phyloP scores from a whole-genome alignment of 192 early-diverging fungal genomes.

The Linnemannia elongata region DNA sequence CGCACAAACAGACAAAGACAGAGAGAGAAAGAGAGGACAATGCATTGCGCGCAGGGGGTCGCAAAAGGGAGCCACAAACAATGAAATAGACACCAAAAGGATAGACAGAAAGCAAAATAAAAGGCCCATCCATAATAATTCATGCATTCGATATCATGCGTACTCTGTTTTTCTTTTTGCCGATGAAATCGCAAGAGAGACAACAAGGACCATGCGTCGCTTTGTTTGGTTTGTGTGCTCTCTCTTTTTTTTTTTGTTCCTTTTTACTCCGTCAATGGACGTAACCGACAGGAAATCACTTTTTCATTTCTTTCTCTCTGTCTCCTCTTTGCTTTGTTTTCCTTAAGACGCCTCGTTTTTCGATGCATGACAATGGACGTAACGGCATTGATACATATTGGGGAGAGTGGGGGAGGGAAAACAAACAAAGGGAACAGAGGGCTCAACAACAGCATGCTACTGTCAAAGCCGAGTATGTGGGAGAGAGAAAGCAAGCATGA shows the following conservation, averaged over 20 bases:
- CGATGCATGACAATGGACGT: slow-evolving; percentile 9
- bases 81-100: background rate
- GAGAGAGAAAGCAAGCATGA: background rate
- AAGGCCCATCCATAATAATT: background rate
- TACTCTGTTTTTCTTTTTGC: background rate
- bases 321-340: background rate
- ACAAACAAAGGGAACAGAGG: too few relatives aligned
- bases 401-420: slow-evolving; percentile 2
- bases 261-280: background rate
- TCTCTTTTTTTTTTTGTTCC: background rate
- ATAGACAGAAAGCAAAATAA: background rate
- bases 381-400: slow-evolving; percentile 13
- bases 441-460: background rate
- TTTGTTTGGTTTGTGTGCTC: background rate
- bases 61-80: slow-evolving; percentile 2
- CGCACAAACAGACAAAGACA: background rate
- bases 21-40: slow-evolving; percentile 12
- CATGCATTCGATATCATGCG: slow-evolving; percentile 5
- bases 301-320: background rate
- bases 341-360: background rate
- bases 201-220: background rate
- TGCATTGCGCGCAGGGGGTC: slow-evolving; percentile 7
- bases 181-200: background rate
- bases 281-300: background rate
- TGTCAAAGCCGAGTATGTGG: background rate